These are phyloP conservation scores for Kwoniella sp. DNA, from an alignment of 768 basidiomycete species.

Conservation along the genomic window DNA sequence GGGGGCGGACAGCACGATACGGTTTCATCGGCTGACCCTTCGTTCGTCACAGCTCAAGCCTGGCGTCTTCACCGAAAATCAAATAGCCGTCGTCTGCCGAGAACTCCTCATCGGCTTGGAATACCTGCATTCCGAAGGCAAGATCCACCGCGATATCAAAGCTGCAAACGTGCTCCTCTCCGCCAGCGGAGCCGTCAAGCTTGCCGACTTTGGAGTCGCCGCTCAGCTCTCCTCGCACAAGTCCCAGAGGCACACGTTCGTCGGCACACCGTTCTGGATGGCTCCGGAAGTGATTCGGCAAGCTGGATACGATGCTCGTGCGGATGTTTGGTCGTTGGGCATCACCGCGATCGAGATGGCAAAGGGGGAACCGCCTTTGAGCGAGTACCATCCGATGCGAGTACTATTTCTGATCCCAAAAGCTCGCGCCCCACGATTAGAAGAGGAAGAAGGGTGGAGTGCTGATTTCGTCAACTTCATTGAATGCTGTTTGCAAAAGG, in stretches of 20 bases:
- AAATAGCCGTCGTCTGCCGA: conserved; percentile 90
- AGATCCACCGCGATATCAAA: conserved; percentile 98
- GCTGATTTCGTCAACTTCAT: conserved; percentile 90
- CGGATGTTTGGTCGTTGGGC: conserved; percentile 96
- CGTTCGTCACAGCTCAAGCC: conserved; percentile 62
- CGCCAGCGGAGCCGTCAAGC: conserved; percentile 86
- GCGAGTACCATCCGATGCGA: conserved; percentile 98
- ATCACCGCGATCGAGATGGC: conserved; percentile 99
- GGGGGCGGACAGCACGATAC: background rate
- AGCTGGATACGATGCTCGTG: conserved; percentile 90
- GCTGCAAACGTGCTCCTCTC: conserved; percentile 92
- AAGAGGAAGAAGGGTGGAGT: conserved; percentile 67
- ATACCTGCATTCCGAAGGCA: conserved; percentile 91
- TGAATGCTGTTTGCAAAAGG: conserved; percentile 82
- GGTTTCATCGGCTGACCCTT: conserved; percentile 9
- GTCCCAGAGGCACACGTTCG: conserved; percentile 92
- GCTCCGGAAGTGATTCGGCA: conserved; percentile 97
- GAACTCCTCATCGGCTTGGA: conserved; percentile 89
- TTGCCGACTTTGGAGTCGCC: conserved; percentile 97
- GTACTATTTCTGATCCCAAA: conserved; percentile 97
- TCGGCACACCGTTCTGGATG: conserved; percentile 56
- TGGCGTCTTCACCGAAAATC: conserved; percentile 81
- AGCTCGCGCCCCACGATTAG: conserved; percentile 84
- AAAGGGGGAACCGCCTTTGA: conserved; percentile 90
- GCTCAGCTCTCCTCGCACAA: conserved; percentile 79